A percentile compares a stretch with the other conserved stretches of the same genome.
phyloP scores from a whole-genome alignment of 305 asterid genomes.

The Fraxinus dipetala region DNA sequence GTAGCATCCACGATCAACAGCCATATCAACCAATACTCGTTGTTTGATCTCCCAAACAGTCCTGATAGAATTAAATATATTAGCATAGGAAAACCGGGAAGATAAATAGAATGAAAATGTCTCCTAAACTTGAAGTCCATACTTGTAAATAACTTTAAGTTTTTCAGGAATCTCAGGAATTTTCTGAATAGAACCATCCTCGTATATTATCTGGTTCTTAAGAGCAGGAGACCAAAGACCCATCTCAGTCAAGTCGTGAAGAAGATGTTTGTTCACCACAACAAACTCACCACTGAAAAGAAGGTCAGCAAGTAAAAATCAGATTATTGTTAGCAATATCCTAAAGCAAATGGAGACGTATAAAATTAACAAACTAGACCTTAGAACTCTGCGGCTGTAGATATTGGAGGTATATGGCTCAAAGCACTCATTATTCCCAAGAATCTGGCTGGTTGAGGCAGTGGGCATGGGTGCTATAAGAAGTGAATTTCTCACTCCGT shows the following conservation, averaged over 20 bases:
- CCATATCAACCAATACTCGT: conserved; percentile 78
- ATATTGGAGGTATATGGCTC: conserved; percentile 95
- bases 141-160: conserved; percentile 78
- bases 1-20: conserved; percentile 92
- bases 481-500: conserved; percentile 86
- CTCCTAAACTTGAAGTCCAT: conserved; percentile 20
- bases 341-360: not conserved
- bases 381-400: conserved; percentile 79
- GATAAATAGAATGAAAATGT: not conserved
- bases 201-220: conserved; percentile 76
- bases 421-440: conserved; percentile 94
- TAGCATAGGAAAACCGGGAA: not conserved
- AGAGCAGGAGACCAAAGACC: conserved; percentile 83
- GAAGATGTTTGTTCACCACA: conserved; percentile 95
- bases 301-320: not conserved
- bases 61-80: conserved; percentile 34
- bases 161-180: conserved; percentile 69
- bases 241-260: conserved; percentile 84
- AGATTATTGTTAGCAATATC: not conserved
- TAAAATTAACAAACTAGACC: conserved; percentile 35
- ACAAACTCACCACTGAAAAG: conserved; percentile 81
- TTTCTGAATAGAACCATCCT: conserved; percentile 79
- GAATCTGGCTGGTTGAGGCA: conserved; percentile 97
- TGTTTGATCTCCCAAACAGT: conserved; percentile 97
- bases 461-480: conserved; percentile 97